A percentile compares a stretch with the other conserved stretches of the same genome.
These are phyloP conservation scores for Parachaetomium inaequale DNA, from an alignment of 495 filamentous ascomycete genomes.

Conservation along the genomic window DNA sequence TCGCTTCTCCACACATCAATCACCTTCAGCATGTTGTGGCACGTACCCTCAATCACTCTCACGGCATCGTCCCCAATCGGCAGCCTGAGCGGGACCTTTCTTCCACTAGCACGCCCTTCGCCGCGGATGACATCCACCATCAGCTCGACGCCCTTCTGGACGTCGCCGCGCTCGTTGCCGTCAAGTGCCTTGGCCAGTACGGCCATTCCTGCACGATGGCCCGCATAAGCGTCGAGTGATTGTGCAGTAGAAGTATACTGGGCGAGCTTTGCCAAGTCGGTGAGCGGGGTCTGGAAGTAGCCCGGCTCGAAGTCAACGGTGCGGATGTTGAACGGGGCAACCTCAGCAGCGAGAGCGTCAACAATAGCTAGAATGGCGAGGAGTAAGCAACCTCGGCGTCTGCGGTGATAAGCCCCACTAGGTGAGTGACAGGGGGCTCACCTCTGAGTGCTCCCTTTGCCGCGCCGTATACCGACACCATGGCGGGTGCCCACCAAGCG, in stretches of 20 bases:
- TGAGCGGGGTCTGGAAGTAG: not conserved
- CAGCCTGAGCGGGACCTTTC: not conserved
- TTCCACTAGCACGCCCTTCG: not conserved
- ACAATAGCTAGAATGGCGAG: slow-evolving; percentile 21
- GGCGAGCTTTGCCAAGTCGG: not conserved
- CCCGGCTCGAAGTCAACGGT: slow-evolving; percentile 7
- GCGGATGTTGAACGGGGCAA: slow-evolving; percentile 33
- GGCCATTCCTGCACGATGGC: not conserved
- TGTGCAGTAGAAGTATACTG: not conserved
- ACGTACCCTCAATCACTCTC: not conserved
- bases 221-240: not conserved
- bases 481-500: slow-evolving; percentile 43
- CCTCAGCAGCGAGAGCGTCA: slow-evolving; percentile 37
- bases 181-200: not conserved
- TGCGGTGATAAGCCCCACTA: not conserved
- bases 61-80: slow-evolving; percentile 3
- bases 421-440: not conserved
- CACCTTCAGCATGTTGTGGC: not conserved
- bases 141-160: slow-evolving; percentile 1
- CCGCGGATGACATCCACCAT: slow-evolving; percentile 8
- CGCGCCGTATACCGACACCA: slow-evolving; percentile 40
- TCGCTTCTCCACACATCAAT: not conserved
- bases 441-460: slow-evolving; percentile 43
- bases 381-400: not conserved
- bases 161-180: slow-evolving; percentile 9